Percentiles rank a stretch among this genome's conserved stretches.
These are phyloP conservation scores for Lactifluus rugatus DNA, from an alignment of 768 basidiomycete species.

Conservation along the genomic window DNA sequence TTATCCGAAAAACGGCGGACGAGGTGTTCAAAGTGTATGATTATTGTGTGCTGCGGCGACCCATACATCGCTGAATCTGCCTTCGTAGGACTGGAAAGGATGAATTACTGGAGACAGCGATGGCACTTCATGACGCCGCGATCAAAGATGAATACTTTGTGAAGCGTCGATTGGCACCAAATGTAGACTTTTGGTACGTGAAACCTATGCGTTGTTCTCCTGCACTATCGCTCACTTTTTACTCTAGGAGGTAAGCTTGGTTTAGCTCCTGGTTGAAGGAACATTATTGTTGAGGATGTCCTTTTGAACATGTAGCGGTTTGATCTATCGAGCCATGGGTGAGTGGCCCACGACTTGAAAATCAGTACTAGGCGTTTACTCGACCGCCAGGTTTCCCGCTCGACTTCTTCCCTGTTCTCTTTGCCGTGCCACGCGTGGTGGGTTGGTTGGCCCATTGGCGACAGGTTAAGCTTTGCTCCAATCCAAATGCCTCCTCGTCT, in stretches of 20 bases:
- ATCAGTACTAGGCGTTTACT: constrained; percentile 1
- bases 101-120: constrained; percentile 78
- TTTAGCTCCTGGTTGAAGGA: no score
- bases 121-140: constrained; percentile 79
- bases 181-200: constrained; percentile 83
- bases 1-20: constrained; percentile 82
- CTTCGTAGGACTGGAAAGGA: constrained; percentile 67
- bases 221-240: neutral
- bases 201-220: neutral
- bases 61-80: neutral
- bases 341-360: constrained; percentile 19
- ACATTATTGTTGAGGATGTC: neutral
- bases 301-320: constrained; percentile 39
- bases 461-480: constrained; percentile 40
- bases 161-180: constrained; percentile 71
- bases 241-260: constrained; percentile 39
- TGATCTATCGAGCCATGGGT: constrained; percentile 93
- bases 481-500: neutral
- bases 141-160: constrained; percentile 89
- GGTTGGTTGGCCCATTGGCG: constrained; percentile 94
- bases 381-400: constrained; percentile 70
- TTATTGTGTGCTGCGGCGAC: neutral
- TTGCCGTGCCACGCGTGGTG: constrained; percentile 85
- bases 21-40: constrained; percentile 84
- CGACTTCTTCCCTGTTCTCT: constrained; percentile 91